These are phyloP conservation scores for Saprolegnia diclina DNA, from an alignment of 352 stramenopile genomes.

Conservation along the genomic window DNA sequence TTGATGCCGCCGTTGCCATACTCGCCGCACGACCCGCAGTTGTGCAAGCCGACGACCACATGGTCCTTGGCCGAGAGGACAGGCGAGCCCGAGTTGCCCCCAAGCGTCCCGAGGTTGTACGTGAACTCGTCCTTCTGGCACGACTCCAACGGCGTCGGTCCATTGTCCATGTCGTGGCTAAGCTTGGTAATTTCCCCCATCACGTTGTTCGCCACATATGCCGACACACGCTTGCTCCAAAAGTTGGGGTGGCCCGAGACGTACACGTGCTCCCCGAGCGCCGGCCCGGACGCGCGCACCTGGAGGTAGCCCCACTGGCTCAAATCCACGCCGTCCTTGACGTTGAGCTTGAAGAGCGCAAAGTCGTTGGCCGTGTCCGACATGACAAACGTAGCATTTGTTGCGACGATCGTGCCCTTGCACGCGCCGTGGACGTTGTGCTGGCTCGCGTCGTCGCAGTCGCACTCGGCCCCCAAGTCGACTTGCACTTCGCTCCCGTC, in stretches of 20 bases:
- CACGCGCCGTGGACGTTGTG: slow-evolving; percentile 32
- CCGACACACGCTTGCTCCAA: background rate
- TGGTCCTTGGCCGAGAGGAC: slow-evolving; percentile 48
- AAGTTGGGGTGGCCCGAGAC: background rate
- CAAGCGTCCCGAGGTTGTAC: slow-evolving; percentile 56
- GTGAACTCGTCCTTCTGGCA: slow-evolving; percentile 39
- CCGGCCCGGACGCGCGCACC: slow-evolving; percentile 42
- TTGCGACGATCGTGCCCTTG: slow-evolving; percentile 32
- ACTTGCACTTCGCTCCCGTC: slow-evolving; percentile 56
- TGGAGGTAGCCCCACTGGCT: slow-evolving; percentile 52
- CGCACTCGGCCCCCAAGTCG: slow-evolving; percentile 55
- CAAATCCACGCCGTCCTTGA: slow-evolving; percentile 38
- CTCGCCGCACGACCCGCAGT: slow-evolving; percentile 51
- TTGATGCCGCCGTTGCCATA: slow-evolving; percentile 57
- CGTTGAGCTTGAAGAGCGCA: slow-evolving; percentile 54
- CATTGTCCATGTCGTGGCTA: background rate
- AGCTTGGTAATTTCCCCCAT: background rate
- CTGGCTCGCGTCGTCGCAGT: slow-evolving; percentile 30
- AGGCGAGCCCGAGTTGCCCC: slow-evolving; percentile 49
- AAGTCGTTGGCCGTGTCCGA: slow-evolving; percentile 47
- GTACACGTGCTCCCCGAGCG: slow-evolving; percentile 33
- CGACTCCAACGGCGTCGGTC: slow-evolving; percentile 7
- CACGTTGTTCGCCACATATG: background rate
- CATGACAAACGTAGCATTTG: slow-evolving; percentile 40
- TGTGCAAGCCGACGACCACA: slow-evolving; percentile 59